Conservation (phyloP, 805 yeast species). For the Jamesozyma gamospora region DNA sequence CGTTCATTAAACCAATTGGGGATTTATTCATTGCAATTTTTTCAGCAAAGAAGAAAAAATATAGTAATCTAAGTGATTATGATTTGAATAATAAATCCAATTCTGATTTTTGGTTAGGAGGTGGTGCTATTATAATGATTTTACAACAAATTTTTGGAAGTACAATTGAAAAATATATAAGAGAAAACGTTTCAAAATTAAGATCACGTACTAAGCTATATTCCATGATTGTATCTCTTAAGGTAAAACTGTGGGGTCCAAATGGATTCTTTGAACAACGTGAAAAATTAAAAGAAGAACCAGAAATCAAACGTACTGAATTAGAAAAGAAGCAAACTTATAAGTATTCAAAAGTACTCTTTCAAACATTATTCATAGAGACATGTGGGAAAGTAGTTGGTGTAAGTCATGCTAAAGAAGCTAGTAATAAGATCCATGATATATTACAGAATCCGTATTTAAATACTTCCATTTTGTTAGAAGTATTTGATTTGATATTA, state of each 20-base stretch:
- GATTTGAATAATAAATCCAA: background rate
- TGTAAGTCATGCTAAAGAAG: conserved; percentile 47
- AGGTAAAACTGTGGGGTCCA: conserved; percentile 39
- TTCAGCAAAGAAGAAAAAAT: conserved; percentile 50
- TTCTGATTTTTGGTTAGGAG: conserved; percentile 54
- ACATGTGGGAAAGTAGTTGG: conserved; percentile 71
- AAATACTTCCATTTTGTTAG: conserved; percentile 53
- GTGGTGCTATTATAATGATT: conserved; percentile 70
- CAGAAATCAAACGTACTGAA: conserved; percentile 32
- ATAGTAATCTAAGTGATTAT: conserved; percentile 11
- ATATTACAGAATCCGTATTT: conserved; percentile 67
- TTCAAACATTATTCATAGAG: conserved; percentile 52
- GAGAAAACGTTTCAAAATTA: conserved; percentile 28
- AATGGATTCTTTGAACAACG: conserved; percentile 43
- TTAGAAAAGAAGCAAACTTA: conserved; percentile 43
- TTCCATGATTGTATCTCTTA: conserved; percentile 29
- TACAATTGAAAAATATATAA: conserved; percentile 64
- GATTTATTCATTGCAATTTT: conserved; percentile 65
- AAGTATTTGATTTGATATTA: conserved; percentile 48
- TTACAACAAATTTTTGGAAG: conserved; percentile 82
- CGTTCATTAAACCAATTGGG: conserved; percentile 74
- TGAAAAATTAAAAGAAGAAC: conserved; percentile 6
- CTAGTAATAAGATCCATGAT: conserved; percentile 48
- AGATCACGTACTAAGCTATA: conserved; percentile 34
- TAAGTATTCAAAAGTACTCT: conserved; percentile 47